phyloP scores from a whole-genome alignment of 257 asterid genomes.

The Solanum clarkiae region DNA sequence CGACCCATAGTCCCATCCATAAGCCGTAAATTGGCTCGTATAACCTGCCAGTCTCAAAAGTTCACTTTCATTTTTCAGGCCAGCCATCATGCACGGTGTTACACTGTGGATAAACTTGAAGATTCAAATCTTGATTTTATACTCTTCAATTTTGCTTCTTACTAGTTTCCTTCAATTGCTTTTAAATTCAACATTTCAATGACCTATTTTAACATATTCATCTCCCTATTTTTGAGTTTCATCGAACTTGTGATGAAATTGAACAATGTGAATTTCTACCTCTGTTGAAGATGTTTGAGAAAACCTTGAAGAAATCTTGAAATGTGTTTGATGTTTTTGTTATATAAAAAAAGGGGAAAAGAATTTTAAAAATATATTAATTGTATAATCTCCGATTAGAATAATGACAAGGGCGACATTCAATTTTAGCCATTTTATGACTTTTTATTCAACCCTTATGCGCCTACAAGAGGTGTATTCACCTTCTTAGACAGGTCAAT shows the following conservation, averaged over 20 bases:
- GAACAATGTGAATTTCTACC: not conserved
- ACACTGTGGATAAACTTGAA: not conserved
- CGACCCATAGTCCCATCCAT: too few relatives aligned
- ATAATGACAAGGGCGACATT: not conserved
- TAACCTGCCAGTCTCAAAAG: too few relatives aligned
- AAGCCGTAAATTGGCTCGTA: too few relatives aligned
- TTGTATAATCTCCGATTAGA: not conserved
- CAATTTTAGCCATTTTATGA: not conserved
- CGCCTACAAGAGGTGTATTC: not conserved
- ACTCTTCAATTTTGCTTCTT: not conserved
- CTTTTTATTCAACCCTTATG: not conserved
- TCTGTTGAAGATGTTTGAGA: not conserved
- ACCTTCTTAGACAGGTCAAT: not conserved
- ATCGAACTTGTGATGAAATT: not conserved
- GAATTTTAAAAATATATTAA: not conserved
- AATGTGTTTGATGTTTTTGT: not conserved
- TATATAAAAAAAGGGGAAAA: not conserved
- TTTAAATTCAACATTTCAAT: not conserved
- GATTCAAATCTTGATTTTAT: not conserved
- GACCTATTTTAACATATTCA: not conserved
- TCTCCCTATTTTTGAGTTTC: not conserved
- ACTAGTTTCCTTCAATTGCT: not conserved
- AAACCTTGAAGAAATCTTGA: not conserved
- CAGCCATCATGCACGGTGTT: too few relatives aligned
- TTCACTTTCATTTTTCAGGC: too few relatives aligned